Percentiles rank a stretch among this genome's conserved stretches.
Evolutionary conservation across 352 stramenopile species (phyloP).

Genomic region (Phytopythium litorale): DNA sequence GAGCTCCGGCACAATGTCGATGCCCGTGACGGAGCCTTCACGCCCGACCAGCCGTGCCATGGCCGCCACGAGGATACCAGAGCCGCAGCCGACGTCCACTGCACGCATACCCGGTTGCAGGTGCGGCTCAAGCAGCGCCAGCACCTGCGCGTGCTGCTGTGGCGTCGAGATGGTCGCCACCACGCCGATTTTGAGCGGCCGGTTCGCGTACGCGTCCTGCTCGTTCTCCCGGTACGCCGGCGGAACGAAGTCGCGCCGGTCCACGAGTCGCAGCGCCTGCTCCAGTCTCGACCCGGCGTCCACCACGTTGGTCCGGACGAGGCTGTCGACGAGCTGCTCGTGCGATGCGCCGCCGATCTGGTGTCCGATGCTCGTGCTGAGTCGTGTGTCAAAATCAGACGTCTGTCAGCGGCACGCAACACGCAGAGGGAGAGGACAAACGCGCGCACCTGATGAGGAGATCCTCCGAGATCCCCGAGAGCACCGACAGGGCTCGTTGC

Average conservation of each 20-base stretch:
- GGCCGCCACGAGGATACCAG: conserved; percentile 70
- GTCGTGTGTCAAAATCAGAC: neutral
- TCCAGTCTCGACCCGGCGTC: conserved; percentile 49
- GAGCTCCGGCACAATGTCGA: conserved; percentile 80
- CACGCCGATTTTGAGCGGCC: conserved; percentile 68
- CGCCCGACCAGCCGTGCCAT: conserved; percentile 70
- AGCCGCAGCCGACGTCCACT: conserved; percentile 80
- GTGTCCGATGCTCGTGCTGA: conserved; percentile 76
- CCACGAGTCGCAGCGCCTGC: conserved; percentile 52
- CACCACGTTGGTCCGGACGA: conserved; percentile 75
- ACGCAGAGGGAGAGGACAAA: neutral
- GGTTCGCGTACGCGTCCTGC: conserved; percentile 63
- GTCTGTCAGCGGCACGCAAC: neutral
- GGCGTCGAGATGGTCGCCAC: conserved; percentile 85
- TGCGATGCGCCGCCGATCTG: conserved; percentile 76
- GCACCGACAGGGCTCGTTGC: conserved; percentile 46
- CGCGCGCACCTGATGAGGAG: conserved; percentile 54
- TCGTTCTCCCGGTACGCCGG: conserved; percentile 18
- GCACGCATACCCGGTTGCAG: conserved; percentile 55
- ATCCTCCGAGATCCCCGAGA: conserved; percentile 75
- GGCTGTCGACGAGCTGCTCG: conserved; percentile 60
- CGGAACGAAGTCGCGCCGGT: conserved; percentile 59
- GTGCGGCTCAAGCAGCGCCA: conserved; percentile 61
- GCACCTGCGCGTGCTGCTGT: conserved; percentile 80
- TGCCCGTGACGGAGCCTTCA: conserved; percentile 45